phyloP scores from a whole-genome alignment of 2,329 filamentous ascomycete species.

The Fusarium odoratissimum region DNA sequence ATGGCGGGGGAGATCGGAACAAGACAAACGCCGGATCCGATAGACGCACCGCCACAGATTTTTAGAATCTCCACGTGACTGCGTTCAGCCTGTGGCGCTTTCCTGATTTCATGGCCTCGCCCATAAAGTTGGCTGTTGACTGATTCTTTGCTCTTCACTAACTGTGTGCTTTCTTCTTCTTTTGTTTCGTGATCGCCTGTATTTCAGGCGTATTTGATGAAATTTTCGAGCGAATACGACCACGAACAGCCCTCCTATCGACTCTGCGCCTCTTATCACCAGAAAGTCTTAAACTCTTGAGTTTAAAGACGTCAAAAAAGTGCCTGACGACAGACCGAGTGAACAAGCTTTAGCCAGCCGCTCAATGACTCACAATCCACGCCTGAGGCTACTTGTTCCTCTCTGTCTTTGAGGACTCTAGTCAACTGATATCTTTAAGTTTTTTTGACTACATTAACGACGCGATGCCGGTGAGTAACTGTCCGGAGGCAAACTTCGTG shows the following conservation, averaged over 20 bases:
- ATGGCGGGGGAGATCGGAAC: slow-evolving; percentile 38
- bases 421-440: slow-evolving; percentile 11
- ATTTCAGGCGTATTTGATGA: slow-evolving; percentile 27
- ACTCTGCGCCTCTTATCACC: slow-evolving; percentile 41
- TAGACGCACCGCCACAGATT: slow-evolving; percentile 38
- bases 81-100: slow-evolving; percentile 38
- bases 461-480: slow-evolving; percentile 49
- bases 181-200: slow-evolving; percentile 42
- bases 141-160: slow-evolving; percentile 43
- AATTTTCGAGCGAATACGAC: slow-evolving; percentile 41
- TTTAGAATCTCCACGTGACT: not conserved
- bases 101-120: slow-evolving; percentile 41
- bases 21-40: slow-evolving; percentile 11
- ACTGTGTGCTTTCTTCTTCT: slow-evolving; percentile 36
- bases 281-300: slow-evolving; percentile 15
- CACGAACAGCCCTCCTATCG: slow-evolving; percentile 32
- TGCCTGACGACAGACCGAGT: slow-evolving; percentile 36
- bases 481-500: not conserved
- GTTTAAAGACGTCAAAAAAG: slow-evolving; percentile 36
- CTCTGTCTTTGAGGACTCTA: slow-evolving; percentile 32
- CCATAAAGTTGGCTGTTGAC: slow-evolving; percentile 44
- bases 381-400: slow-evolving; percentile 38
- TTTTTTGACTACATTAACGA: slow-evolving; percentile 21
- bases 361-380: slow-evolving; percentile 46
- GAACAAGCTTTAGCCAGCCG: slow-evolving; percentile 29